phyloP scores from a whole-genome alignment of 2,329 filamentous ascomycete species.

The Paraconiothyrium sp. region DNA sequence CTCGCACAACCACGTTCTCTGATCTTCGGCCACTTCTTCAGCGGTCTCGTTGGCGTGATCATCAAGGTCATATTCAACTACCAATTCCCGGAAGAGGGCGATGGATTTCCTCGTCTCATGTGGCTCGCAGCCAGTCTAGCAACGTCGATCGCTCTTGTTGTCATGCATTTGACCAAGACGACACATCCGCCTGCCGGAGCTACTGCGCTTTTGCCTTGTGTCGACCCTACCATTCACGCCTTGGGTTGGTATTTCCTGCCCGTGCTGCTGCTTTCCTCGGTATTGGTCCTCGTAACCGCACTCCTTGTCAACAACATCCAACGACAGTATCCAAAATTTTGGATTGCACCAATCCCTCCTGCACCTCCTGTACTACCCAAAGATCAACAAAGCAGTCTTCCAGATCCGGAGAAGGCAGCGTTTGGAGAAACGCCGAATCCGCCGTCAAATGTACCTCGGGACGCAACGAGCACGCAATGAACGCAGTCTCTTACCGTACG shows the following conservation, averaged over 20 bases:
- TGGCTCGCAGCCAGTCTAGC: constrained; percentile 57
- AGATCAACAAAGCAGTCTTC: background rate
- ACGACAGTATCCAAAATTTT: constrained; percentile 57
- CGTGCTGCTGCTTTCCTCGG: constrained; percentile 52
- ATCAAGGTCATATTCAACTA: constrained; percentile 56
- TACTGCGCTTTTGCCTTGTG: constrained; percentile 56
- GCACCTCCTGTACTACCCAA: constrained; percentile 18
- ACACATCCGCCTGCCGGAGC: constrained; percentile 60
- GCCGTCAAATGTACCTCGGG: background rate
- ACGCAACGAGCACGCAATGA: background rate
- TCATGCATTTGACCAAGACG: constrained; percentile 58
- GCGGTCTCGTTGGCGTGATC: constrained; percentile 55
- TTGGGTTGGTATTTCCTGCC: constrained; percentile 56
- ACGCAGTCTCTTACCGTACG: background rate
- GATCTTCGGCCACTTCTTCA: constrained; percentile 56
- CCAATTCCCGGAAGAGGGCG: constrained; percentile 38
- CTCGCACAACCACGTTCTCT: constrained; percentile 57
- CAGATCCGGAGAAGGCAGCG: constrained; percentile 11
- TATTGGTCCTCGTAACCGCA: constrained; percentile 52
- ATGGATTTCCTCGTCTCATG: constrained; percentile 40
- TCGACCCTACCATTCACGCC: constrained; percentile 49
- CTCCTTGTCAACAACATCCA: constrained; percentile 57
- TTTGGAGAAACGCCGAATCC: background rate
- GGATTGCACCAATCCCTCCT: constrained; percentile 53
- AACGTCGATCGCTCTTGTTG: constrained; percentile 54